Evolutionary conservation across 345 rosid genomes (phyloP).

Genomic region (Mallotus nudiflorus): DNA sequence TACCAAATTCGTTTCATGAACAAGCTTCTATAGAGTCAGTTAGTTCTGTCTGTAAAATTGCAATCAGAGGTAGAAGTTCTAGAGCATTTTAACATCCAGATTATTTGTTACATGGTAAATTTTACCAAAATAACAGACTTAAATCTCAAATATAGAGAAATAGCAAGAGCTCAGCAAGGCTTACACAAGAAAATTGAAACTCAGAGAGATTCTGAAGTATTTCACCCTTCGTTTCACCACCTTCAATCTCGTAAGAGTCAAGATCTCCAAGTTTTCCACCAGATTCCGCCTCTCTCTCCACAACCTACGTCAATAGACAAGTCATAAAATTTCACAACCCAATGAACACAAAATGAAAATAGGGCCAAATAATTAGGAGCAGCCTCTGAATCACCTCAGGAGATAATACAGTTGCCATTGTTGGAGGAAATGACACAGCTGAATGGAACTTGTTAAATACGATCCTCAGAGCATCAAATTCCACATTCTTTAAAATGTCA

Average conservation of each 20-base stretch:
- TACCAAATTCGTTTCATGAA: background rate
- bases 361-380: constrained; percentile 11
- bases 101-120: background rate
- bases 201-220: constrained; percentile 88
- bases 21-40: background rate
- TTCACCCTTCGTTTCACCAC: constrained; percentile 90
- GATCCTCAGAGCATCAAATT: constrained; percentile 86
- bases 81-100: constrained; percentile 1
- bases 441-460: constrained; percentile 92
- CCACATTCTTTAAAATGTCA: constrained; percentile 91
- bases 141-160: background rate
- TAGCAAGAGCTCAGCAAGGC: constrained; percentile 23
- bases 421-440: constrained; percentile 69
- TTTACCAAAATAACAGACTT: background rate
- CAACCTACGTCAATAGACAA: constrained; percentile 44
- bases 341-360: constrained; percentile 8
- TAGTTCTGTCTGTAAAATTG: background rate
- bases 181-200: constrained; percentile 98
- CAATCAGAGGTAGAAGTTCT: constrained; percentile 4
- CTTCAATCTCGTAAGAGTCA: constrained; percentile 95
- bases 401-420: constrained; percentile 78
- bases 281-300: constrained; percentile 82
- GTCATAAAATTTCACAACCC: constrained; percentile 4
- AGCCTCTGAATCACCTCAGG: constrained; percentile 61
- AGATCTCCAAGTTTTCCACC: constrained; percentile 93